Evolutionary conservation across 164 flowering plant genomes (phyloP), one percentile per base, ranked within the genome.

Genomic region (Sextonia rubra): DNA sequence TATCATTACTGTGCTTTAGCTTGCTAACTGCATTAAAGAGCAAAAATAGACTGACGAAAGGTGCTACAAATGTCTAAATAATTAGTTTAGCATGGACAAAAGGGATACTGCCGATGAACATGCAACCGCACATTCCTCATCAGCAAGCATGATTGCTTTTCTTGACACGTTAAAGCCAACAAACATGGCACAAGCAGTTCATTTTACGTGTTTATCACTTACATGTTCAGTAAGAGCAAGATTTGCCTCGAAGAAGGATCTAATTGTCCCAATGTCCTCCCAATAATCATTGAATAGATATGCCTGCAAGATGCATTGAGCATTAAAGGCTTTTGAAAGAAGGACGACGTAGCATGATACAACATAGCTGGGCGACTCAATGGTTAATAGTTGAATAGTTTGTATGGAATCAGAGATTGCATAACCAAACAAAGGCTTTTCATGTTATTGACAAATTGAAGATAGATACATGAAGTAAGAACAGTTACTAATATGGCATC

Each of bases 241-340:
- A 74, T 95, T 95, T 72, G 99, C 98, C 79, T 91, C 92, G 73
- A 92, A 95, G 78, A 95, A 95, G 76, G 99, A 92, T 83, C 85
- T 84, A 71, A 95, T 95, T 47, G 99, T 95, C n/a, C 99, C 98
- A 80, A 95, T 95, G 79, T 95, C 98, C 82, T 95, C 98, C 99
- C 99, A 95, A 69, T 95, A 95, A 74, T 91, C 97, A 77, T 93
- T 91, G 74, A 95, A 95, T 49, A 93, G 83, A 83, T 89, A 93
- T 64, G 97, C 99, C 97, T 94, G 89, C 79, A 78, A 66, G 69
- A 74, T 75, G 67, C 75, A 80, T 68, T 75, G 68, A 72, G 60
- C 25, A 52, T 52, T 52, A 52, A 20, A 20, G 20, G 14, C 3
- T 18, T 12, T 52, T 52, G 17, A 52, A 52, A 52, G 7, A 52